Base-by-base conservation (phyloP, 2,329 filamentous ascomycete species). In the Penicillium sp. region DNA sequence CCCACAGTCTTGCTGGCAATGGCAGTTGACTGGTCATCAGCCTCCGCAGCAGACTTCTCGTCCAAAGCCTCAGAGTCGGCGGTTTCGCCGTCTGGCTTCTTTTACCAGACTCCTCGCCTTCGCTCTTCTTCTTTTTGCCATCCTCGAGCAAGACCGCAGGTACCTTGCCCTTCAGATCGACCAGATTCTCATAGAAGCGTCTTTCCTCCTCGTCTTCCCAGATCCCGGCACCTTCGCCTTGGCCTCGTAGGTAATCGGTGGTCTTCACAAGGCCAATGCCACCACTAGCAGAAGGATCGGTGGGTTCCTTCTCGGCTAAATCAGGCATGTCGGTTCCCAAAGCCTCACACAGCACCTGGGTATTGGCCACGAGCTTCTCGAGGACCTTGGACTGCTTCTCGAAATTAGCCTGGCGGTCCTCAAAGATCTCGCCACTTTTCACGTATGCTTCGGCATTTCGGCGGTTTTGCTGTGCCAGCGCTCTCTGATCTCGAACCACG, bases 171-270 rank as follows among this genome's bases (percentile, higher is more conserved):
- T 96, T 96, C 17, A 99, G 80, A 71, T 99, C 94, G 13, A 96
- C 89, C 12, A 99, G 77, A 63, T 97, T 97, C 79, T 99, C 94
- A 77, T 99, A 99, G 74, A 99, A 99, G 60, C 94, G 90, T 59
- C 94, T 87, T 76, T 99, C 93, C 54, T 99, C 94, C 70, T 99
- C 94, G 67, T 99, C 94, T 77, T 97, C 93, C 94, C 94, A 99
- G 61, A 99, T 97, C 0, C 94, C 94, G 25, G 93, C 85, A 21
- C 92, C 93, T 58, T 97, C 93, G 23, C 88, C 89, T 72, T 96
- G 90, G 13, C 92, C 93, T 38, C 91, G 89, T 39, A 97, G 81
- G 69, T 97, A 97, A 66, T 97, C 93, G 0, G 91, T 91, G 12
- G 93, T 89, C 77, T 97, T 97, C 66, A 97, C 89, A 39, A 97